phyloP scores from a whole-genome alignment of 2,329 filamentous ascomycete genomes.

The Pseudocercospora ulei region DNA sequence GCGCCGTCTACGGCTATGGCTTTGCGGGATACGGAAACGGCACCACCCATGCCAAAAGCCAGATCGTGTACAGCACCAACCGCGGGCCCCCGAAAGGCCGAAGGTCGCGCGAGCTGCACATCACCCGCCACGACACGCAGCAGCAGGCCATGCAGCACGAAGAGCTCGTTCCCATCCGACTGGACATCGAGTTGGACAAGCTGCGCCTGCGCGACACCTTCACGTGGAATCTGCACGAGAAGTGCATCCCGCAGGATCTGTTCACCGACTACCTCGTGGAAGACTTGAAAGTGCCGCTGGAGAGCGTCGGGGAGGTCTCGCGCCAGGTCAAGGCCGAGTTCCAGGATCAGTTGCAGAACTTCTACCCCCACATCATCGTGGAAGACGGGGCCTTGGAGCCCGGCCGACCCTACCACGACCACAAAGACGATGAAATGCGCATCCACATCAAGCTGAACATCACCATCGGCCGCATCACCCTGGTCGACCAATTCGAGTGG shows the following conservation, averaged over 20 bases:
- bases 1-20: slow-evolving; percentile 56
- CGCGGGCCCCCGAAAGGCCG: slow-evolving; percentile 68
- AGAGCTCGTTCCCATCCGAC: slow-evolving; percentile 77
- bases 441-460: slow-evolving; percentile 94
- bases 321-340: slow-evolving; percentile 64
- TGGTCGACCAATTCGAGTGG: slow-evolving; percentile 98
- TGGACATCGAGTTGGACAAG: slow-evolving; percentile 94
- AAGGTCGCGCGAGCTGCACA: slow-evolving; percentile 61
- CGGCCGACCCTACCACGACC: slow-evolving; percentile 79
- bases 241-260: slow-evolving; percentile 64
- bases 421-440: slow-evolving; percentile 99
- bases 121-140: slow-evolving; percentile 68
- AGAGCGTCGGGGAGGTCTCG: slow-evolving; percentile 45
- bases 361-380: slow-evolving; percentile 81
- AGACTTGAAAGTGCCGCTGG: slow-evolving; percentile 66
- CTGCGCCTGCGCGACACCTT: slow-evolving; percentile 93
- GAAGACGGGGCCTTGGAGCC: slow-evolving; percentile 86
- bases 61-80: slow-evolving; percentile 69
- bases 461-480: slow-evolving; percentile 85
- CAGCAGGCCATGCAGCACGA: slow-evolving; percentile 84
- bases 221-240: slow-evolving; percentile 95
- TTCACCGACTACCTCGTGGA: slow-evolving; percentile 87
- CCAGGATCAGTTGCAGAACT: slow-evolving; percentile 82
- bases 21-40: slow-evolving; percentile 87
- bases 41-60: slow-evolving; percentile 59